phyloP scores from a whole-genome alignment of 805 yeast genomes.

The Yamadazyma kitorensis region DNA sequence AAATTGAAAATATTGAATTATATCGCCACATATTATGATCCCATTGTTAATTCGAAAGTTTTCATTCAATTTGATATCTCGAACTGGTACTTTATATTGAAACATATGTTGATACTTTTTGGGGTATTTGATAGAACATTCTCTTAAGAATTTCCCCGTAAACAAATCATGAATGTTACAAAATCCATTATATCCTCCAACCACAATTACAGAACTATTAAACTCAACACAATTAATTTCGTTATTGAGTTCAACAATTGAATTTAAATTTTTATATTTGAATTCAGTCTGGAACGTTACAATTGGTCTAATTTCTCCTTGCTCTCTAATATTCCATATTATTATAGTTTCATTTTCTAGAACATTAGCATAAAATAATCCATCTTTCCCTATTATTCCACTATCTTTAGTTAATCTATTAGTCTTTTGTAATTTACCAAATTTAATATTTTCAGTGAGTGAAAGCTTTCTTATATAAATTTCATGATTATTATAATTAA shows the following conservation, averaged over 20 bases:
- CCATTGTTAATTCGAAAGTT: constrained; percentile 31
- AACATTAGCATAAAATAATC: constrained; percentile 35
- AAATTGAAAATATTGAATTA: constrained; percentile 46
- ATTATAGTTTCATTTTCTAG: constrained; percentile 40
- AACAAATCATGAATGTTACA: constrained; percentile 40
- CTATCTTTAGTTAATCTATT: constrained; percentile 15
- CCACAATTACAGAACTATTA: constrained; percentile 30
- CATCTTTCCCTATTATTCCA: constrained; percentile 38
- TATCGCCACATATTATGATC: constrained; percentile 38
- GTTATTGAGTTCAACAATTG: constrained; percentile 7
- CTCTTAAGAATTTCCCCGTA: constrained; percentile 41
- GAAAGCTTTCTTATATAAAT: constrained; percentile 1
- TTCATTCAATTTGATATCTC: constrained; percentile 23
- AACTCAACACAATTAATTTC: constrained; percentile 26
- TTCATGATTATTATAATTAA: constrained; percentile 16
- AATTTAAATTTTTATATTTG: constrained; percentile 17
- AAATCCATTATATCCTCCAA: constrained; percentile 44
- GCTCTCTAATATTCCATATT: constrained; percentile 41
- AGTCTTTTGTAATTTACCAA: constrained; percentile 11
- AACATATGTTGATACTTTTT: constrained; percentile 18
- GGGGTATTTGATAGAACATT: constrained; percentile 29
- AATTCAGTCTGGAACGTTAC: constrained; percentile 20
- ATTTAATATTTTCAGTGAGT: constrained; percentile 8
- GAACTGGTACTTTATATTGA: constrained; percentile 23
- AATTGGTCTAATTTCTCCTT: constrained; percentile 15